Evolutionary conservation across 179 eudicot genomes (phyloP).

Genomic region (Silene noctiflora): DNA sequence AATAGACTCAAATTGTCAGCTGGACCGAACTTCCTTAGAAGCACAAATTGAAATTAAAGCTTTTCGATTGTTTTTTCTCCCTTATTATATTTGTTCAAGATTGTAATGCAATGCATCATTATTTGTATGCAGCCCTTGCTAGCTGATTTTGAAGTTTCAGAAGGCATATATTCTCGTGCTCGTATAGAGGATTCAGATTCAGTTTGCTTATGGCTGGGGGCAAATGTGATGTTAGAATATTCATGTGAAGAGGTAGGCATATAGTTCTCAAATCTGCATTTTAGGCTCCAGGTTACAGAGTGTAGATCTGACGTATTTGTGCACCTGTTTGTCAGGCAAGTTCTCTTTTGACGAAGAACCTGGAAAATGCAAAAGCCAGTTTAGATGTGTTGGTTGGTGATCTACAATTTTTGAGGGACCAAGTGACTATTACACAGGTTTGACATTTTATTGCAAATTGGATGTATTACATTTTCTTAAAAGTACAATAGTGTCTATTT

Average conservation of each 20-base stretch:
- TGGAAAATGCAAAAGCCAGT: constrained; percentile 97
- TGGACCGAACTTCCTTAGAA: not conserved
- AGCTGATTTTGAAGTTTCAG: constrained; percentile 94
- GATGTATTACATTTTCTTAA: not conserved
- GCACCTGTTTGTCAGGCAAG: constrained; percentile 52
- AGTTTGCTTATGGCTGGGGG: constrained; percentile 97
- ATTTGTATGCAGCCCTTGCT: constrained; percentile 56
- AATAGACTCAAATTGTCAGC: not conserved
- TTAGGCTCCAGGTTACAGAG: not conserved
- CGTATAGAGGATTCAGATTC: constrained; percentile 76
- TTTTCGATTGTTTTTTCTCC: not conserved
- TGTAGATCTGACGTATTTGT: constrained; percentile 14
- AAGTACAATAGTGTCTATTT: not conserved
- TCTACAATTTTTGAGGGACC: constrained; percentile 88
- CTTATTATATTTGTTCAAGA: not conserved
- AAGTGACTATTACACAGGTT: constrained; percentile 94
- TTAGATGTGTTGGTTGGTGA: constrained; percentile 85
- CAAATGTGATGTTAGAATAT: constrained; percentile 96
- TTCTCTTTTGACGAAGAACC: constrained; percentile 65
- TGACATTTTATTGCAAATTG: not conserved
- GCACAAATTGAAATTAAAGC: not conserved
- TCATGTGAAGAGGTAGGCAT: constrained; percentile 80
- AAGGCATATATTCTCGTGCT: constrained; percentile 93
- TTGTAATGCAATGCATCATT: not conserved
- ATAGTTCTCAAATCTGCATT: constrained; percentile 7